Base-by-base conservation (phyloP, 1,139 yeast genomes). In the Keqinozyma sinolaborantium region DNA sequence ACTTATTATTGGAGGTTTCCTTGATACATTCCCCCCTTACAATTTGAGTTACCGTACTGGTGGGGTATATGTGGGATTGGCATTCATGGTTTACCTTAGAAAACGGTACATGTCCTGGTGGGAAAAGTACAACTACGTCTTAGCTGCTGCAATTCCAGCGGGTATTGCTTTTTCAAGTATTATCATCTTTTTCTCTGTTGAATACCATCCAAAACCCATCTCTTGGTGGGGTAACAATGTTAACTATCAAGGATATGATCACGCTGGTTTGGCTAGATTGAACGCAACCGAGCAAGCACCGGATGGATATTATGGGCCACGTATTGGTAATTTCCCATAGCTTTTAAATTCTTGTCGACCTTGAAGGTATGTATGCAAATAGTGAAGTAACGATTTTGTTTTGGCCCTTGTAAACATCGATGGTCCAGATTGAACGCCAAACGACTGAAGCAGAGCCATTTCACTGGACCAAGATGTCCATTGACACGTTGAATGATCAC, bases 61-160 rank as follows among this genome's bases (percentile, higher is more conserved):
- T 14, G 79, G 79, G 20, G 45, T 73, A 30, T 65, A 69, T 35
- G 48, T 70, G 15, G 62, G 75, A 5, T 64, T 56, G 35, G 43
- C 61, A 16, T 79, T 79, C 56, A 78, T 77, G 75, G 62, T 62
- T 44, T 58, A 62, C 50, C 56, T 77, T 44, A 73, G 67, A 42
- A 64, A 57, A 41, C 58, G 70, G 37, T 74, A 68, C 45, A 46
- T 61, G 18, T 54, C 64, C 13, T 73, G 83, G 80, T 79, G 82
- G 80, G 78, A 73, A 40, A 76, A 74, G 51, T 80, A 79, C 56
- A 78, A 74, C 46, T 80, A 78, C 49, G 70, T 80, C n/a, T 57
- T 79, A 23, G 63, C 79, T 8, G 69, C 76, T 31, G 81, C 77
- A 6, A 53, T 79, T 30, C 58, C 68, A n/a, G 77, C 83, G 4